A percentile compares a stretch with the other conserved stretches of the same genome.
These are phyloP conservation scores for Cyanophora paradoxa DNA, from an alignment of 78 protist species.

Conservation along the genomic window DNA sequence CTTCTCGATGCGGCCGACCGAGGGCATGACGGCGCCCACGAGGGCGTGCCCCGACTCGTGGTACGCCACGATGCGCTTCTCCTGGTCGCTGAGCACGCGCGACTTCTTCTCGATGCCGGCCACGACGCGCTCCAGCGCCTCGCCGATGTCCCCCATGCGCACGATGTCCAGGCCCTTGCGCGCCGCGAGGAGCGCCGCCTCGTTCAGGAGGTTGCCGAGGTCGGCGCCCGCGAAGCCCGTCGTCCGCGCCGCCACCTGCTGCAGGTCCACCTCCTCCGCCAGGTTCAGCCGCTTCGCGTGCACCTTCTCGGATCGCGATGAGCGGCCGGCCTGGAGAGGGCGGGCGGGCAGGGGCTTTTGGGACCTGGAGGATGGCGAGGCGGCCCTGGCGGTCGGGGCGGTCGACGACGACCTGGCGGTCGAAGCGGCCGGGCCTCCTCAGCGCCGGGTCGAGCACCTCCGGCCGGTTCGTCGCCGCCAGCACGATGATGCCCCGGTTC, in stretches of 20 bases:
- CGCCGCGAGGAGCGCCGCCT: constrained; percentile 76
- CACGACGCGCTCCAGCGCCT: no score
- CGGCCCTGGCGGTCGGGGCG: no score
- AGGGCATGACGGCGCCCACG: constrained; percentile 15
- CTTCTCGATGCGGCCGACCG: neutral
- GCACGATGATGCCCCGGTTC: constrained; percentile 68
- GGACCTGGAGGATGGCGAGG: no score
- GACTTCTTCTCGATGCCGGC: constrained; percentile 3
- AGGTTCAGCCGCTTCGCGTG: no score
- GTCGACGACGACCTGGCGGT: no score
- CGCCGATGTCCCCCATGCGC: no score
- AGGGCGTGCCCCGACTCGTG: constrained; percentile 26
- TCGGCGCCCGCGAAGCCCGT: constrained; percentile 3
- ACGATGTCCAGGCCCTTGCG: no score
- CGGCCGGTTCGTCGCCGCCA: constrained; percentile 86
- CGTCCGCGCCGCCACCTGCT: no score
- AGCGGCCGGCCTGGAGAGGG: no score
- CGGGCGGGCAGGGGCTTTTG: no score
- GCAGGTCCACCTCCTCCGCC: no score
- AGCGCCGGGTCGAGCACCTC: constrained; percentile 84
- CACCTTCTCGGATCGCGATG: no score
- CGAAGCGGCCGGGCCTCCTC: constrained; percentile 89
- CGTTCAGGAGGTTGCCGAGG: constrained; percentile 73
- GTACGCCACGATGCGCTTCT: constrained; percentile 13
- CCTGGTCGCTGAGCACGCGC: neutral